A percentile compares a stretch with the other conserved stretches of the same genome.
These are phyloP conservation scores for Hypoxylon sp. DNA, from an alignment of 2,329 filamentous ascomycete species.

Conservation along the genomic window DNA sequence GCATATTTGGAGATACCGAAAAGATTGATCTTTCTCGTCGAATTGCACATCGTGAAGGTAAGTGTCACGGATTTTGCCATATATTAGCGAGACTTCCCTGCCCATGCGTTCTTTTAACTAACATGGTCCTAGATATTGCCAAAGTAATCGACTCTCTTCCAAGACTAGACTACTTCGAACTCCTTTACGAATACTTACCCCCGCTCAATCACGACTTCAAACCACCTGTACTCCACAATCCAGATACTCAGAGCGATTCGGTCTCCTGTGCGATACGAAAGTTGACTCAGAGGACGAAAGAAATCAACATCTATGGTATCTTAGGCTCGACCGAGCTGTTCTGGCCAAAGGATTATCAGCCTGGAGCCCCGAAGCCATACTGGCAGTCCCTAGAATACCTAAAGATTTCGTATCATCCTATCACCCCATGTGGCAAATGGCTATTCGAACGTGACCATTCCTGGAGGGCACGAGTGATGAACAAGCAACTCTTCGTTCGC, in stretches of 20 bases:
- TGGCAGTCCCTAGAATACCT: not conserved
- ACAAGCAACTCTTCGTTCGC: too few species aligned
- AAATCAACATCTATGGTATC: not conserved
- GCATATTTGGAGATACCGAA: not conserved
- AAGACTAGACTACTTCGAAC: not conserved
- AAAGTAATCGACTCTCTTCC: not conserved
- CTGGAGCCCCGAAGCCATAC: not conserved
- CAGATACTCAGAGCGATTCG: not conserved
- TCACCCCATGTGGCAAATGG: not conserved
- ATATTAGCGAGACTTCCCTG: not conserved
- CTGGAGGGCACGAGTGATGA: not conserved
- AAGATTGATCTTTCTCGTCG: not conserved
- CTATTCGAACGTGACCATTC: not conserved
- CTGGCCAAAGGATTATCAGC: not conserved
- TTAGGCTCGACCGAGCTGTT: constrained; percentile 3
- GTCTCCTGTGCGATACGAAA: not conserved
- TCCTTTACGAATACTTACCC: not conserved
- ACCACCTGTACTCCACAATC: not conserved
- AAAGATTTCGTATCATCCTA: not conserved
- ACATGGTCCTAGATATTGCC: not conserved
- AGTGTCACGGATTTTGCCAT: not conserved
- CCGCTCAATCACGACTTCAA: not conserved
- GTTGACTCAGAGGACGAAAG: not conserved
- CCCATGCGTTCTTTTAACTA: not conserved
- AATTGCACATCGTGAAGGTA: constrained; percentile 1